Evolutionary conservation across 192 early-diverging fungal genomes (phyloP).

Genomic region (Kickxella alabastrina): DNA sequence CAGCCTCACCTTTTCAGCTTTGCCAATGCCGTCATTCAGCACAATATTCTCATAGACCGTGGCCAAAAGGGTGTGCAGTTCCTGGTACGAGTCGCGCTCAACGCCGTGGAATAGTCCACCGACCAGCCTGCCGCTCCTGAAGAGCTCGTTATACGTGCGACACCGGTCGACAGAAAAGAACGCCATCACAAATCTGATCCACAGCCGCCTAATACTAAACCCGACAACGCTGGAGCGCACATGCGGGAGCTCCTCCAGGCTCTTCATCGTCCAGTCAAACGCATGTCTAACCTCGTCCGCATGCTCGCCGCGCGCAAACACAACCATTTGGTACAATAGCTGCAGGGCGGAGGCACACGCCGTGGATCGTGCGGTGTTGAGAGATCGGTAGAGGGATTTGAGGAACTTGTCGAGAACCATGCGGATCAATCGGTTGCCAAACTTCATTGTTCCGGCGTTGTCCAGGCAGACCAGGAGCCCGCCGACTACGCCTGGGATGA

Average conservation of each 20-base stretch:
- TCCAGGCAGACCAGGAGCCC: conserved; percentile 25
- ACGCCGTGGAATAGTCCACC: conserved; percentile 25
- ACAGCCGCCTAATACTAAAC: conserved; percentile 37
- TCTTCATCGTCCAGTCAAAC: conserved; percentile 43
- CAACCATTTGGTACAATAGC: conserved; percentile 30
- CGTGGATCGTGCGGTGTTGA: conserved; percentile 29
- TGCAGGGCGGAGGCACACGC: conserved; percentile 33
- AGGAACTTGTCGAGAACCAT: conserved; percentile 31
- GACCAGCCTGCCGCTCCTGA: conserved; percentile 20
- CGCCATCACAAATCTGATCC: conserved; percentile 43
- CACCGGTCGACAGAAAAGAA: conserved; percentile 41
- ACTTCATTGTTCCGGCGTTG: conserved; percentile 5
- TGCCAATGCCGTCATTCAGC: conserved; percentile 13
- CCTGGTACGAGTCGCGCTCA: conserved; percentile 39
- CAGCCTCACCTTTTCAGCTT: conserved; percentile 25
- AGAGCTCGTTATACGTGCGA: conserved; percentile 19
- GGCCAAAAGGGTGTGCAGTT: conserved; percentile 27
- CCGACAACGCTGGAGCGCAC: conserved; percentile 25
- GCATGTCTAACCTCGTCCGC: conserved; percentile 26
- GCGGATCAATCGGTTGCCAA: conserved; percentile 23
- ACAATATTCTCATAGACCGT: conserved; percentile 27
- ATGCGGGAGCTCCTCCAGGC: conserved; percentile 13
- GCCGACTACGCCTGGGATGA: conserved; percentile 20
- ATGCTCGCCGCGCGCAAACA: conserved; percentile 29
- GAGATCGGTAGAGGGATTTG: conserved; percentile 25